Percentiles rank a stretch among this genome's conserved stretches.
phyloP scores from a whole-genome alignment of 1,284 basidiomycete species.

The Termitomyces sp. region DNA sequence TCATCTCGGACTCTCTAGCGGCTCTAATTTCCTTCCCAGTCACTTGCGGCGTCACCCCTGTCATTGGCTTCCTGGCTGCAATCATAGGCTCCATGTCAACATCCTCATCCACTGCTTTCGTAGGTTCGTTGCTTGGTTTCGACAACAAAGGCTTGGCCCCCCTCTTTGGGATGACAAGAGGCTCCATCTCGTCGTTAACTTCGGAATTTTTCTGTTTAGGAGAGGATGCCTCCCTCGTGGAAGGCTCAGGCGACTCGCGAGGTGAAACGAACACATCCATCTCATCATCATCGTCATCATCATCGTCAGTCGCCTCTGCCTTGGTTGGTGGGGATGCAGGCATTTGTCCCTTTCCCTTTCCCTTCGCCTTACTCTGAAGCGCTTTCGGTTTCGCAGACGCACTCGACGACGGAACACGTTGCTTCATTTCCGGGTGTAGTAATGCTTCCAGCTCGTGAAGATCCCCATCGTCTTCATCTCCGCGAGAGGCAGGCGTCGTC shows the following conservation, averaged over 20 bases:
- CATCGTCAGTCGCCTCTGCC: slow-evolving; percentile 14
- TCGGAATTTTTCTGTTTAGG: slow-evolving; percentile 5
- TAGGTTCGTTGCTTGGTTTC: not conserved
- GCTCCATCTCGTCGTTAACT: slow-evolving; percentile 16
- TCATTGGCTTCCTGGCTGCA: not conserved
- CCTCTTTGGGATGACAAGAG: slow-evolving; percentile 26
- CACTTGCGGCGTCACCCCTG: slow-evolving; percentile 16
- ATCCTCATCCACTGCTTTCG: slow-evolving; percentile 4
- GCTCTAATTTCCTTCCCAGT: slow-evolving; percentile 8
- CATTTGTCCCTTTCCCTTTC: not conserved
- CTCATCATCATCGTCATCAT: not conserved
- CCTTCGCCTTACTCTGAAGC: not conserved
- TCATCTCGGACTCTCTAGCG: slow-evolving; percentile 10
- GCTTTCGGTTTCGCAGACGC: not conserved
- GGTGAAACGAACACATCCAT: slow-evolving; percentile 1
- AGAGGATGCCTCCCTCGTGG: not conserved
- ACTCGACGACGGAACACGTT: slow-evolving; percentile 5
- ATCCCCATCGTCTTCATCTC: slow-evolving; percentile 12
- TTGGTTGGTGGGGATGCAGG: not conserved
- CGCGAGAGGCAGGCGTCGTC: not conserved
- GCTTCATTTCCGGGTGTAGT: slow-evolving; percentile 4
- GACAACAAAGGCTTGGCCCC: slow-evolving; percentile 2
- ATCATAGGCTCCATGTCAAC: not conserved
- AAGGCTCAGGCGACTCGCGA: not conserved
- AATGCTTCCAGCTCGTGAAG: not conserved